Conservation (phyloP, 306 rosid genomes). For the Albizia julibrissin region DNA sequence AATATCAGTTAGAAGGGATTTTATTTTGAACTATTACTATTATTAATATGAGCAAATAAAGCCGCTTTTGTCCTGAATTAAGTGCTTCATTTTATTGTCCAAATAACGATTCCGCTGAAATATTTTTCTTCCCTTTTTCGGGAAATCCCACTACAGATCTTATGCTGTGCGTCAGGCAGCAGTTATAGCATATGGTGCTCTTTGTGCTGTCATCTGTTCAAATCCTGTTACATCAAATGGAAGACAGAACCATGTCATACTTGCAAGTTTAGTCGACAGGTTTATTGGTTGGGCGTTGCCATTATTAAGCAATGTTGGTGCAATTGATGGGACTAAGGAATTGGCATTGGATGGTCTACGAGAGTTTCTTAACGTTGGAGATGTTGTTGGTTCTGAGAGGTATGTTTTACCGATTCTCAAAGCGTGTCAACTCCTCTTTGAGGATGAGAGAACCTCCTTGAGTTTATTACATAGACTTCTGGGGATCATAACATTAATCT, state of each 20-base stretch:
- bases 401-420: slow-evolving; percentile 78
- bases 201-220: slow-evolving; percentile 74
- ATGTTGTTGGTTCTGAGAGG: slow-evolving; percentile 72
- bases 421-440: slow-evolving; percentile 85
- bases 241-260: slow-evolving; percentile 76
- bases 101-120: slow-evolving; percentile 9
- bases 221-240: slow-evolving; percentile 59
- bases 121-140: slow-evolving; percentile 16
- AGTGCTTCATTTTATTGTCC: neutral
- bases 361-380: slow-evolving; percentile 83
- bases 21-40: neutral
- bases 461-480: slow-evolving; percentile 61
- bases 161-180: slow-evolving; percentile 74
- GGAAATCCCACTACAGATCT: slow-evolving; percentile 47
- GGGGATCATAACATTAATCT: slow-evolving; percentile 74
- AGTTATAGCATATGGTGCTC: slow-evolving; percentile 77
- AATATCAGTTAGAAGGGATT: neutral
- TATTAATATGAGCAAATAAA: neutral
- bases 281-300: slow-evolving; percentile 93
- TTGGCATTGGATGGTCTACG: slow-evolving; percentile 77
- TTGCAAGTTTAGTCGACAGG: slow-evolving; percentile 76
- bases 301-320: slow-evolving; percentile 53
- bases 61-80: neutral
- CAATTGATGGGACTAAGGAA: slow-evolving; percentile 62
- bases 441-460: slow-evolving; percentile 93